These are phyloP conservation scores for Microdochium trichocladiopsis DNA, from an alignment of 2,329 filamentous ascomycete genomes.

Conservation along the genomic window DNA sequence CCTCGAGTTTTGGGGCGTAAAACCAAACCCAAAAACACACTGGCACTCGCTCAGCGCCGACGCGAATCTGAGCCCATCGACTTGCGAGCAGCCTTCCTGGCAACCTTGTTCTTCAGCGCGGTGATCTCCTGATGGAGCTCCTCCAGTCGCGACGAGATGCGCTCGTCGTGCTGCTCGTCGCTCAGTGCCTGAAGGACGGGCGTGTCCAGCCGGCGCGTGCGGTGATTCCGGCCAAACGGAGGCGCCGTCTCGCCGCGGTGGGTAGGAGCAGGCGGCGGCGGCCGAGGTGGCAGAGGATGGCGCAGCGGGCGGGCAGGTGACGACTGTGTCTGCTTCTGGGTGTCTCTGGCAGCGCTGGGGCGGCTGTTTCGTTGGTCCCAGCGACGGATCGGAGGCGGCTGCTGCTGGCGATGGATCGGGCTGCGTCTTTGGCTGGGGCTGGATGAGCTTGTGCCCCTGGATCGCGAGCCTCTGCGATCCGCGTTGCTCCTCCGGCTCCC, in stretches of 20 bases:
- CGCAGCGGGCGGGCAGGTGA: neutral
- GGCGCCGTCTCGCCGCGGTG: neutral
- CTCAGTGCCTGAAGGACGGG: neutral
- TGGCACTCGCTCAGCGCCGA: too few species aligned
- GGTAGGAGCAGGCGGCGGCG: neutral
- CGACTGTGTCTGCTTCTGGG: neutral
- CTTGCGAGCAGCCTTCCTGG: neutral
- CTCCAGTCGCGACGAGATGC: neutral
- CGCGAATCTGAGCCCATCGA: neutral
- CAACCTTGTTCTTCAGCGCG: neutral
- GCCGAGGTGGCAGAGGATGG: neutral
- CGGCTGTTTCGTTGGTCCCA: neutral
- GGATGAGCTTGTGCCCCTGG: neutral
- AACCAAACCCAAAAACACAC: too few species aligned
- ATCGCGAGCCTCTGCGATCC: neutral
- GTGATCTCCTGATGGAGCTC: neutral
- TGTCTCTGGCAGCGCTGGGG: neutral
- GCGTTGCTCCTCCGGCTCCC: too few species aligned
- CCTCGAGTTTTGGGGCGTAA: too few species aligned
- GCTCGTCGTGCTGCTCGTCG: neutral
- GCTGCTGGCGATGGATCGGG: neutral
- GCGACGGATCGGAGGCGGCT: neutral
- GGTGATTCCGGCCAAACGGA: neutral
- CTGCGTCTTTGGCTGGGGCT: neutral
- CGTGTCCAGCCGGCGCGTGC: neutral